These are phyloP conservation scores for Exophiala lecanii-corni DNA, from an alignment of 2,329 filamentous ascomycete genomes.

Conservation along the genomic window DNA sequence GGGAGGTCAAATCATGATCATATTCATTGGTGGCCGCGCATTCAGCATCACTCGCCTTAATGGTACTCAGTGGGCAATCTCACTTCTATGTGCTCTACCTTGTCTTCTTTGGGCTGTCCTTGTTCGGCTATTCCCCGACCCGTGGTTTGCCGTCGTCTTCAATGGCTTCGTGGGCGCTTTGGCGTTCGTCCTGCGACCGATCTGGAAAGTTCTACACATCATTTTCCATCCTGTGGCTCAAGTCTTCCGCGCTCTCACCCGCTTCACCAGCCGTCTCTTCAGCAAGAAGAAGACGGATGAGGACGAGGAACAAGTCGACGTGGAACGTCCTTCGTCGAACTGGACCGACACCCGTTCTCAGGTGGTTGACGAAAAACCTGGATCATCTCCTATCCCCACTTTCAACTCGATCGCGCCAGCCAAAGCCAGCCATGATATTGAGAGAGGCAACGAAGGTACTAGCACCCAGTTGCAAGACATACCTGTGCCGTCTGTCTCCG, in stretches of 20 bases:
- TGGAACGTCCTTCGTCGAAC: conserved; percentile 8
- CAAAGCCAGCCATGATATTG: background rate
- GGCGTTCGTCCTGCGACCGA: conserved; percentile 46
- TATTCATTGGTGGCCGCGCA: conserved; percentile 76
- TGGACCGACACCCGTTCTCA: conserved; percentile 2
- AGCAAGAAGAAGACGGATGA: conserved; percentile 14
- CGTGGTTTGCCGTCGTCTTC: conserved; percentile 42
- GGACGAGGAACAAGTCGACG: conserved; percentile 12
- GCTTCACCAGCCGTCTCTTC: conserved; percentile 23
- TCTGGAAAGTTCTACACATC: conserved; percentile 30
- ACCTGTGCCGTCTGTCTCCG: conserved; percentile 16
- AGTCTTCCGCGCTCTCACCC: conserved; percentile 23
- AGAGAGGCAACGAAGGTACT: background rate
- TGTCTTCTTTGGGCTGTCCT: conserved; percentile 79
- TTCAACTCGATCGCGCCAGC: background rate
- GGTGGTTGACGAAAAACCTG: conserved; percentile 4
- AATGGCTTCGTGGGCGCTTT: conserved; percentile 51
- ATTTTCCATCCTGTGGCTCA: conserved; percentile 31
- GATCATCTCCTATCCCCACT: background rate
- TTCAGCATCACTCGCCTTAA: conserved; percentile 71
- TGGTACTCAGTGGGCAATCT: conserved; percentile 79
- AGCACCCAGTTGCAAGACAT: background rate
- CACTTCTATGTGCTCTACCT: conserved; percentile 74
- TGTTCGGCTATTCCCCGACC: conserved; percentile 78
- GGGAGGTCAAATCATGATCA: conserved; percentile 81